Base-by-base conservation (phyloP, 2,329 filamentous ascomycete species). In the Cordyceps javanica region DNA sequence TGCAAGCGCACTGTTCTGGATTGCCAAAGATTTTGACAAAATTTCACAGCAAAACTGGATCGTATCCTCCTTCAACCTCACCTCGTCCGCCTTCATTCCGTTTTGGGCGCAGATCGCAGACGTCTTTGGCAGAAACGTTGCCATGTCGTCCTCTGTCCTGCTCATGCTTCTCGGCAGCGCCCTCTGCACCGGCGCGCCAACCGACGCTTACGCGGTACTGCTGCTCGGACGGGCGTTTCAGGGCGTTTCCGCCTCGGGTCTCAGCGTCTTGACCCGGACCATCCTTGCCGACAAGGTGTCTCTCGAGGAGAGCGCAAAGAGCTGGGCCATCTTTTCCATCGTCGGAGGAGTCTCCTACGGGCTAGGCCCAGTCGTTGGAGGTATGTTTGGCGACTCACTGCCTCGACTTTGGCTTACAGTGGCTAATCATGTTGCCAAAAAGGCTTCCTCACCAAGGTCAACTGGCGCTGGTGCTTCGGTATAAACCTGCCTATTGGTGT, bases 391-490 rank as follows among this genome's bases (percentile, higher is more conserved):
- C n/a, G n/a, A 34, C 3, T 49, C 3, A 34, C n/a, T 54, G 16
- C 16, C 3, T 23, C 3, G 5, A 8, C 11, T 8, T n/a, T 2
- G 11, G 5, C 13, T 25, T 7, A 6, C 11, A 28, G 23, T 23
- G 23, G n/a, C 46, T 52, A 48, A 50, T n/a, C 5, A 8, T 11
- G 2, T 14, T 19, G n/a, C 28, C 30, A 14, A 3, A 0, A 21
- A 72, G 70, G 77, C 0, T 81, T 80, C 59, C 72, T 85, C 13
- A 80, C 80, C 21, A 70, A 74, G 36, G 69, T 75, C 4, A 78
- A 76, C 61, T 89, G 86, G 85, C 73, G 85, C 51, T 89, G 86
- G 77, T 85, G 83, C 64, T 89, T 89, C 66, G 82, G 78, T 38
- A 77, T 88, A 55, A 83, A 82, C 60, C 73, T 85, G n/a, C 82